Percentiles rank a stretch among this genome's conserved stretches.
These are phyloP conservation scores for Elsinoe arachidis DNA, from an alignment of 2,329 filamentous ascomycete genomes.

Conservation along the genomic window DNA sequence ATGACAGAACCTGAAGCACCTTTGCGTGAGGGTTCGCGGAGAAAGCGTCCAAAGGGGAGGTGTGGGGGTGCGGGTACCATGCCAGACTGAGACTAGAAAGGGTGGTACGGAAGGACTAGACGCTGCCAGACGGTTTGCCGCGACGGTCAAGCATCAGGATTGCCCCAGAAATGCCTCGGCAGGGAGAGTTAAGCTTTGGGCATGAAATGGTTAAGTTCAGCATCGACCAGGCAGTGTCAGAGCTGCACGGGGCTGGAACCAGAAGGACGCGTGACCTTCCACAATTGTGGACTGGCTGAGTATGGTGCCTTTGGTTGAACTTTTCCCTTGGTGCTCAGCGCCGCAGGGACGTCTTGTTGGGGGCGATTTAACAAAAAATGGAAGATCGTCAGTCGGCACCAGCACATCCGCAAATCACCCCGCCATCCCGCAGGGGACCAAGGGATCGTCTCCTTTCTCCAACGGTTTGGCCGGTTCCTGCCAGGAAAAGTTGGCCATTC, in stretches of 20 bases:
- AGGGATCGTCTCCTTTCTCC: not conserved
- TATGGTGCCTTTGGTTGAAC: not conserved
- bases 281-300: not conserved
- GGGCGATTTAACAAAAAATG: not conserved
- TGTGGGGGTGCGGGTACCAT: not conserved
- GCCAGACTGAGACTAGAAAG: not conserved
- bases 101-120: conserved; percentile 1
- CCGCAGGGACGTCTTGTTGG: not conserved
- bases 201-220: not conserved
- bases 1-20: conserved; percentile 3
- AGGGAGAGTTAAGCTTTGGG: not conserved
- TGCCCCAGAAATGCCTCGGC: not conserved
- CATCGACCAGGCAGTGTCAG: not conserved
- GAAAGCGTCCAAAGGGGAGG: not conserved
- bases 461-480: not conserved
- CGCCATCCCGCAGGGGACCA: not conserved
- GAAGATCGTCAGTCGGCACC: not conserved
- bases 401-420: not conserved
- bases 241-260: not conserved
- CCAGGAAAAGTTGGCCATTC: not conserved
- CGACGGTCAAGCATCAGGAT: not conserved
- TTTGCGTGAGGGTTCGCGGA: not conserved
- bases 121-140: not conserved
- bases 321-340: not conserved
- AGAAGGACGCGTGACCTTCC: not conserved